Evolutionary conservation across 805 yeast species (phyloP).

Genomic region (Candida oleophila): DNA sequence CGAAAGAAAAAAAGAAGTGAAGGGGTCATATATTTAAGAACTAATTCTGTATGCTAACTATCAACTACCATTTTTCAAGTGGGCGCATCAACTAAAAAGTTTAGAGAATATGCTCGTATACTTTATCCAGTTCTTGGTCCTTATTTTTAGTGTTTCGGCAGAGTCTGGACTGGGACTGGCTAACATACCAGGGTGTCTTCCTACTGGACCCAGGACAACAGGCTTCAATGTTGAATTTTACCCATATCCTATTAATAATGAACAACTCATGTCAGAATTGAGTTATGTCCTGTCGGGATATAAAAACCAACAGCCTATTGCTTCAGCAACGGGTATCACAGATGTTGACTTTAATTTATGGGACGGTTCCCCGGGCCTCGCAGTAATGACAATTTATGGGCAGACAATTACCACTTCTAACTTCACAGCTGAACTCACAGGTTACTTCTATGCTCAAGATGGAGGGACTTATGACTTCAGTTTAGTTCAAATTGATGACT

Average conservation of each 20-base stretch:
- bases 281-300: background rate
- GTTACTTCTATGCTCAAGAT: constrained; percentile 18
- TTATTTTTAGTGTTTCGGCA: too few relatives aligned
- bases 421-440: constrained; percentile 15
- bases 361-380: background rate
- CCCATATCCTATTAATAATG: background rate
- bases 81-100: too few relatives aligned
- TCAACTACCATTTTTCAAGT: too few relatives aligned
- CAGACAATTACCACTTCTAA: constrained; percentile 10
- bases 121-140: too few relatives aligned
- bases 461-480: constrained; percentile 24
- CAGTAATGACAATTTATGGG: constrained; percentile 4
- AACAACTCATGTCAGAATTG: background rate
- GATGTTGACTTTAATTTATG: background rate
- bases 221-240: background rate
- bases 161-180: background rate
- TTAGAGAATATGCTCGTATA: too few relatives aligned
- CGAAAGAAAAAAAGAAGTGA: too few relatives aligned
- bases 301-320: background rate
- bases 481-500: constrained; percentile 24
- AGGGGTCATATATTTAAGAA: too few relatives aligned
- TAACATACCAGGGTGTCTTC: background rate
- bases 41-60: too few relatives aligned
- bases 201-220: background rate
- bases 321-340: constrained; percentile 4